Evolutionary conservation across 345 rosid genomes (phyloP).

Genomic region (Dovyalis caffra): DNA sequence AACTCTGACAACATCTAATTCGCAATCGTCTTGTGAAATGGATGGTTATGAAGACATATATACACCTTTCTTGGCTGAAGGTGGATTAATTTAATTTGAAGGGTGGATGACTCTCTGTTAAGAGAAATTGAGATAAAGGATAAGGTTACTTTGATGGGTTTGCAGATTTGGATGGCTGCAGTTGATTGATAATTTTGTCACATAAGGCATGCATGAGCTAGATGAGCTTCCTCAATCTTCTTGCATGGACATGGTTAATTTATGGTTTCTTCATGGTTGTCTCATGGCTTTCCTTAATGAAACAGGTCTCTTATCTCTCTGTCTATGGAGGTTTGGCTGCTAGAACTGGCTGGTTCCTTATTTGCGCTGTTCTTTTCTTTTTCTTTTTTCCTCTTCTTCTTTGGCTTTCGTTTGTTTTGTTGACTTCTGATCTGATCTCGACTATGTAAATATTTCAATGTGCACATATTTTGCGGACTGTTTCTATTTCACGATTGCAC

Average conservation of each 20-base stretch:
- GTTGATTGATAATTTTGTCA: not conserved
- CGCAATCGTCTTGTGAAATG: not conserved
- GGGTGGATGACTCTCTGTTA: not conserved
- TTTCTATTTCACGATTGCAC: not conserved
- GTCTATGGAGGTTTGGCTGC: not conserved
- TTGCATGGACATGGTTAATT: not conserved
- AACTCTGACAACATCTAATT: not conserved
- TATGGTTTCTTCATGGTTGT: not conserved
- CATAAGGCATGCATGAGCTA: not conserved
- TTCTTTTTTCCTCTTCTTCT: not conserved
- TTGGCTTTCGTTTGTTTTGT: not conserved
- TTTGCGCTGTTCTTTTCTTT: too few species aligned
- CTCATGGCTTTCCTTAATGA: not conserved
- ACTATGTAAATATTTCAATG: not conserved
- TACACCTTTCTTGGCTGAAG: not conserved
- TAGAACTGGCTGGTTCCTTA: not conserved
- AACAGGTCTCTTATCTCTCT: not conserved
- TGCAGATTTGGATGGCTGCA: slow-evolving; percentile 29
- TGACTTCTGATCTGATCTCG: not conserved
- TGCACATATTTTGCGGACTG: not conserved
- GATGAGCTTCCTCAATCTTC: slow-evolving; percentile 1
- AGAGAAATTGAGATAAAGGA: not conserved
- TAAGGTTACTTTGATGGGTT: slow-evolving; percentile 13
- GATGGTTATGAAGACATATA: slow-evolving; percentile 9
- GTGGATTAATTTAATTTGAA: not conserved